Conservation (phyloP, 306 rosid genomes). For the Medicago ruthenica region DNA sequence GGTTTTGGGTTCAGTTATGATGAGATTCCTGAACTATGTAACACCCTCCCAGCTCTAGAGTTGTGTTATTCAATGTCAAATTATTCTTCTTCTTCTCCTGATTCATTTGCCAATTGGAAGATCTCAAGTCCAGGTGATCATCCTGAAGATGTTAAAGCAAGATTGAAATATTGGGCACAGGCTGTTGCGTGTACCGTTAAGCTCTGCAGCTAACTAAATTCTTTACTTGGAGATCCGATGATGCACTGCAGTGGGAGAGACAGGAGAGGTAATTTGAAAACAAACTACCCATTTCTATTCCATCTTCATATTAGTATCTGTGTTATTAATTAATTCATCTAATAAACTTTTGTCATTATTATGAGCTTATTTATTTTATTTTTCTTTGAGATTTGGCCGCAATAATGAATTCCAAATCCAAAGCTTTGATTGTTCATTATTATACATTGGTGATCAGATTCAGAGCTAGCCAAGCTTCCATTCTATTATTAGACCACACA, state of each 20-base stretch:
- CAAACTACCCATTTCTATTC: too few relatives aligned
- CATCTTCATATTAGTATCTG: too few relatives aligned
- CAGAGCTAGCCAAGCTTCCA: background rate
- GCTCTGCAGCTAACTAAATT: conserved; percentile 71
- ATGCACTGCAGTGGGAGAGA: too few relatives aligned
- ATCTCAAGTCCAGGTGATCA: conserved; percentile 95
- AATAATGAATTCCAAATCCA: background rate
- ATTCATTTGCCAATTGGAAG: conserved; percentile 74
- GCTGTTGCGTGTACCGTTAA: conserved; percentile 88
- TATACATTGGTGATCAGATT: too few relatives aligned
- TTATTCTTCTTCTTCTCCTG: background rate
- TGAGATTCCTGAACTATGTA: conserved; percentile 86
- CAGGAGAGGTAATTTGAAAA: too few relatives aligned
- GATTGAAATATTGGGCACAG: conserved; percentile 95
- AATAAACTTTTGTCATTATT: too few relatives aligned
- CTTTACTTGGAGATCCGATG: too few relatives aligned
- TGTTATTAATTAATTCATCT: background rate
- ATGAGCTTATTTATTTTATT: background rate
- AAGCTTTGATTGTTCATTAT: background rate
- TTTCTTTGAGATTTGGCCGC: background rate
- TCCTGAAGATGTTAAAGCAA: conserved; percentile 92
- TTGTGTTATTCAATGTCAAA: conserved; percentile 77
- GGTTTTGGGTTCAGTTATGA: conserved; percentile 90
- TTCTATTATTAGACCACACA: conserved; percentile 18
- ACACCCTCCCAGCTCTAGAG: conserved; percentile 86